Evolutionary conservation across 345 rosid species (phyloP).

Genomic region (sweet orange (Citrus sinensis)): DNA sequence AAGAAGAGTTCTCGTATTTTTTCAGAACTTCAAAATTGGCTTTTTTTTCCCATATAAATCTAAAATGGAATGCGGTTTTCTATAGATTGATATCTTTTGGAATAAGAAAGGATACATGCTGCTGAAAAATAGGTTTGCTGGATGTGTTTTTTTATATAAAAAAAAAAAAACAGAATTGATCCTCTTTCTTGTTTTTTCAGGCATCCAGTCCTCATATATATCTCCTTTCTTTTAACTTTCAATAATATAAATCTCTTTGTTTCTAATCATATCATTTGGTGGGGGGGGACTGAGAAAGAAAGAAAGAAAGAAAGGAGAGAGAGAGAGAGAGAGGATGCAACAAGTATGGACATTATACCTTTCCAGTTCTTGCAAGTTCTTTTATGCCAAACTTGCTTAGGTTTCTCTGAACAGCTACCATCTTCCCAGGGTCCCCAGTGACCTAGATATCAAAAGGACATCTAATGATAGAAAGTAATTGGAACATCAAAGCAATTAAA

Average conservation of each 20-base stretch:
- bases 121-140: neutral
- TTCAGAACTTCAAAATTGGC: no score
- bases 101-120: neutral
- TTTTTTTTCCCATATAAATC: no score
- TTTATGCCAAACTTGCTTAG: conserved; percentile 83
- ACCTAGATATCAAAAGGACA: conserved; percentile 40
- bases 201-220: neutral
- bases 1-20: neutral
- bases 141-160: neutral
- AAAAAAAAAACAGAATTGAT: no score
- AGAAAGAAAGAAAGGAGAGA: no score
- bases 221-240: neutral
- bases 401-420: conserved; percentile 85
- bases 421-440: conserved; percentile 98
- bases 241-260: neutral
- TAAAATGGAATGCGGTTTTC: neutral
- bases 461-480: neutral
- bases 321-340: neutral
- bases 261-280: no score
- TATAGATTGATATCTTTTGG: neutral
- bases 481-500: neutral
- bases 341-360: conserved; percentile 31
- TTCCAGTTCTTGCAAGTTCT: conserved; percentile 88
- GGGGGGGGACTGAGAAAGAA: no score
- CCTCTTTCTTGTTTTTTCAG: neutral